These are phyloP conservation scores for Galerina marginata DNA, from an alignment of 768 basidiomycete genomes.

Conservation along the genomic window DNA sequence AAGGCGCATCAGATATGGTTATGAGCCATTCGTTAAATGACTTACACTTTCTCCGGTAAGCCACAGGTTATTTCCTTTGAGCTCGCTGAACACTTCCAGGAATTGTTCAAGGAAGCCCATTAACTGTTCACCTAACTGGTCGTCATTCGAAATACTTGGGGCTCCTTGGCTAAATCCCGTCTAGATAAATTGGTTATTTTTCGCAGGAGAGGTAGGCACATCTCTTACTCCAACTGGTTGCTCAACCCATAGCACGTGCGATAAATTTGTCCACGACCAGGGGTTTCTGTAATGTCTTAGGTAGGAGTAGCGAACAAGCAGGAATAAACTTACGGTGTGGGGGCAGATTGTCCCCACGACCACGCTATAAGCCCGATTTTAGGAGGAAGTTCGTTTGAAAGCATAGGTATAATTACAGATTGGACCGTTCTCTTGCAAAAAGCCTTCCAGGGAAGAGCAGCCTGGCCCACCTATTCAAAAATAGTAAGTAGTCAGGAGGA, in stretches of 20 bases:
- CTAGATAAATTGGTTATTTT: conserved; percentile 18
- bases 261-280: conserved; percentile 74
- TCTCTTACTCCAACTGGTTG: conserved; percentile 67
- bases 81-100: conserved; percentile 64
- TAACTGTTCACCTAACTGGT: conserved; percentile 57
- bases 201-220: background rate
- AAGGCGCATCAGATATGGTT: background rate
- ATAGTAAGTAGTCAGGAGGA: conserved; percentile 24
- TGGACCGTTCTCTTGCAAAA: conserved; percentile 71
- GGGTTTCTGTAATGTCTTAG: conserved; percentile 47
- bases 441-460: conserved; percentile 70
- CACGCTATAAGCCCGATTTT: conserved; percentile 33
- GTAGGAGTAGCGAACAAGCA: background rate
- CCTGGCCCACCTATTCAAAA: conserved; percentile 61
- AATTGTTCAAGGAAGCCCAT: conserved; percentile 69
- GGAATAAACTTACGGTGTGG: conserved; percentile 31
- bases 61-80: conserved; percentile 72
- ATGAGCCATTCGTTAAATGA: background rate
- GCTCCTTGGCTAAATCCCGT: conserved; percentile 75
- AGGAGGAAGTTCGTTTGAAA: background rate
- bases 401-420: conserved; percentile 43
- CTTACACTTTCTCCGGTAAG: conserved; percentile 72
- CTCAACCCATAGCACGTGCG: conserved; percentile 71
- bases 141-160: conserved; percentile 64
- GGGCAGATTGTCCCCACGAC: conserved; percentile 55